Evolutionary conservation across 2,329 filamentous ascomycete species (phyloP).

Genomic region (Nemania sp.): DNA sequence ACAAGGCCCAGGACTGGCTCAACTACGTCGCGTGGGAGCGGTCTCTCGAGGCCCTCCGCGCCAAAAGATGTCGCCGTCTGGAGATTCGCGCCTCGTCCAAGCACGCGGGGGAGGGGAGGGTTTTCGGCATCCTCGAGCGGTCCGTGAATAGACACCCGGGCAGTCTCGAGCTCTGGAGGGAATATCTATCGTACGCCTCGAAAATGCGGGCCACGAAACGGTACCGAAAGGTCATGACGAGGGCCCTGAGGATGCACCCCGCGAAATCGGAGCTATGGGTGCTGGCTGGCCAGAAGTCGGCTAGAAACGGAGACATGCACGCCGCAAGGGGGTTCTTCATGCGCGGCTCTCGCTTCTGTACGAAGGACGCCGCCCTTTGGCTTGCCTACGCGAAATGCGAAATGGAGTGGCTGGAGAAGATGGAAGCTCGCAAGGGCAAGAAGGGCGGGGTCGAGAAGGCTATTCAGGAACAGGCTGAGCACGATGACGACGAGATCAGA

Average conservation of each 20-base stretch:
- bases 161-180: constrained; percentile 81
- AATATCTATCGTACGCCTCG: constrained; percentile 82
- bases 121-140: constrained; percentile 88
- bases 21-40: constrained; percentile 78
- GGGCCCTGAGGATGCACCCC: constrained; percentile 83
- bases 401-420: constrained; percentile 86
- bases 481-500: constrained; percentile 53
- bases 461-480: constrained; percentile 59
- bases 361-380: constrained; percentile 74
- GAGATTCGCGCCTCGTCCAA: constrained; percentile 71
- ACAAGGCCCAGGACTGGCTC: constrained; percentile 77
- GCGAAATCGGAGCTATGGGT: constrained; percentile 84
- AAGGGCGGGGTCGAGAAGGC: constrained; percentile 49
- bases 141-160: constrained; percentile 83
- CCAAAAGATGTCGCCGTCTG: constrained; percentile 81
- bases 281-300: constrained; percentile 77
- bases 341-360: constrained; percentile 88
- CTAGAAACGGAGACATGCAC: constrained; percentile 83
- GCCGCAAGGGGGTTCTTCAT: constrained; percentile 84
- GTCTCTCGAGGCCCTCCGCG: constrained; percentile 73
- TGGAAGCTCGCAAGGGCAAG: constrained; percentile 69
- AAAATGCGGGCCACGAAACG: constrained; percentile 68
- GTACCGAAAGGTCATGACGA: constrained; percentile 66
- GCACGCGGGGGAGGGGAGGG: constrained; percentile 76
- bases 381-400: constrained; percentile 88